Conservation (phyloP, 345 rosid species). For the Eucalyptus viminalis region DNA sequence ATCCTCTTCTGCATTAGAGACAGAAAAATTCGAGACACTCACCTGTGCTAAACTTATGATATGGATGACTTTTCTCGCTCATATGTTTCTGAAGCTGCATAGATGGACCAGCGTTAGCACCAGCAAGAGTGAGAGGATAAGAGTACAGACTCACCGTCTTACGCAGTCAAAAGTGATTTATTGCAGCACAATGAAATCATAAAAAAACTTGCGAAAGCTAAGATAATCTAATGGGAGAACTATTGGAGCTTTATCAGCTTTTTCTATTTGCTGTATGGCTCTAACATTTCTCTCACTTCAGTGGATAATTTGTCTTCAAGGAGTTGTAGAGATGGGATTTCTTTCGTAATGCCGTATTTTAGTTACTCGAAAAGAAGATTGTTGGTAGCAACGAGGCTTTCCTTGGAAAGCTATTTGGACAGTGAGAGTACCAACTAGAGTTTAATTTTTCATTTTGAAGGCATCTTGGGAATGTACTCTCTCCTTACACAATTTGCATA, state of each 20-base stretch:
- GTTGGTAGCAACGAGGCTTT: background rate
- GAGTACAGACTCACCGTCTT: background rate
- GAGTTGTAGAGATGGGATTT: background rate
- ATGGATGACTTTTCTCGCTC: conserved; percentile 70
- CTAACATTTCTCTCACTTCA: background rate
- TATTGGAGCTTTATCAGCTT: background rate
- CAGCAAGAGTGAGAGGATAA: background rate
- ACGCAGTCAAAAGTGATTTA: background rate
- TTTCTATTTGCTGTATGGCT: background rate
- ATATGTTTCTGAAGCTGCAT: conserved; percentile 74
- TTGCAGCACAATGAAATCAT: background rate
- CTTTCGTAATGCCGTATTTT: background rate
- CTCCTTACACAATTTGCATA: background rate
- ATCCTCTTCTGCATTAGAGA: background rate
- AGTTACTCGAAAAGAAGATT: background rate
- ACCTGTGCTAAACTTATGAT: conserved; percentile 94
- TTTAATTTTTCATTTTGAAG: background rate
- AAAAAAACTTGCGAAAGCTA: background rate
- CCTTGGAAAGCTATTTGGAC: background rate
- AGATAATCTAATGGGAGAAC: background rate
- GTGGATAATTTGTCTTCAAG: background rate
- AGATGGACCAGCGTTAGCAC: background rate
- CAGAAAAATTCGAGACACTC: background rate
- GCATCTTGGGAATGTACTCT: background rate
- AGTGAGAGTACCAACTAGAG: background rate